phyloP scores from a whole-genome alignment of 768 basidiomycete genomes.

The Tylopilus sp. region DNA sequence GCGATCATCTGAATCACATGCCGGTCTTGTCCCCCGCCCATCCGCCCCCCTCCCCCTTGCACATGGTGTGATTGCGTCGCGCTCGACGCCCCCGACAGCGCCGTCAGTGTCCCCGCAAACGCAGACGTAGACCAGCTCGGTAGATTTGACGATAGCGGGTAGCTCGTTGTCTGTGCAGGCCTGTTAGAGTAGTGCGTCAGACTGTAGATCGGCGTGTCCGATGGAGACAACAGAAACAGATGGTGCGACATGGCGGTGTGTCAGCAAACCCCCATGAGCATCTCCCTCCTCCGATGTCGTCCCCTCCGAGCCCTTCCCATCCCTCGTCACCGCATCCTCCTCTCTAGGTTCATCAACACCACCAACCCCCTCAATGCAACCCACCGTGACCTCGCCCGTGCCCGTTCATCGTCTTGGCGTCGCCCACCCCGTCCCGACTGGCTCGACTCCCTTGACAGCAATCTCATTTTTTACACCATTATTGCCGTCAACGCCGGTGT shows the following conservation, averaged over 20 bases:
- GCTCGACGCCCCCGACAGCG: slow-evolving; percentile 80
- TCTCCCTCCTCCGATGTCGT: slow-evolving; percentile 14
- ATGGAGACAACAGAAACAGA: slow-evolving; percentile 79
- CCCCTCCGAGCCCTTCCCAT: background rate
- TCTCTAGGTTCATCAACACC: slow-evolving; percentile 12
- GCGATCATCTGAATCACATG: slow-evolving; percentile 99
- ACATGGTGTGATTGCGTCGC: slow-evolving; percentile 60
- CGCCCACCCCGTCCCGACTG: slow-evolving; percentile 29
- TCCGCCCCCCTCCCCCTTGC: slow-evolving; percentile 58
- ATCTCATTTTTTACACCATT: slow-evolving; percentile 58
- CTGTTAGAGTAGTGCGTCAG: slow-evolving; percentile 81
- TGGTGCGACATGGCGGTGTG: slow-evolving; percentile 70
- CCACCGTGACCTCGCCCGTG: slow-evolving; percentile 16
- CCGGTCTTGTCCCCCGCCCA: slow-evolving; percentile 80
- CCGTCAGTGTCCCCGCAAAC: slow-evolving; percentile 85
- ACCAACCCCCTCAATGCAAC: slow-evolving; percentile 19
- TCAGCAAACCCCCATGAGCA: background rate
- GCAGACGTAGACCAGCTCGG: slow-evolving; percentile 91
- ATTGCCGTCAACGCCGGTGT: slow-evolving; percentile 61
- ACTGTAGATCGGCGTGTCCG: slow-evolving; percentile 82
- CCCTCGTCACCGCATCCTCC: background rate
- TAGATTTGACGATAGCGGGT: slow-evolving; percentile 76
- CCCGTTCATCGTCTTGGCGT: slow-evolving; percentile 22
- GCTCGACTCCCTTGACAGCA: slow-evolving; percentile 52
- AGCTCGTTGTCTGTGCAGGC: slow-evolving; percentile 54